These are phyloP conservation scores for Populus nigra DNA, from an alignment of 345 rosid genomes.

Conservation along the genomic window DNA sequence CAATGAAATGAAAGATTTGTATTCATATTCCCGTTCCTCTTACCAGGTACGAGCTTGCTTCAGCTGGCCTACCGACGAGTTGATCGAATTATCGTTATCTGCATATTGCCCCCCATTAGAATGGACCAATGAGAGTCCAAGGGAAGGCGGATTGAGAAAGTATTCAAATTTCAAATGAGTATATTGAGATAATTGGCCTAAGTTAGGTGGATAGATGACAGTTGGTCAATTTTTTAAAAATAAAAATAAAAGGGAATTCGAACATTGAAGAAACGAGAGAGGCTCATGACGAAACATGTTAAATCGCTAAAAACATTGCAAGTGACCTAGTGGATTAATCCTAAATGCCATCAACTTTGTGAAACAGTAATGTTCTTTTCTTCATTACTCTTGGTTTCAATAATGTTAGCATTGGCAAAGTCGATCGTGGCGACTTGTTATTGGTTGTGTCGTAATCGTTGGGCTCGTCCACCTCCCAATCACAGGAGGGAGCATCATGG, in stretches of 20 bases:
- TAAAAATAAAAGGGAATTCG: neutral
- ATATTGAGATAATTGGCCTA: neutral
- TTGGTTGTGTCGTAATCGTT: neutral
- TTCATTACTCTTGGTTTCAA: neutral
- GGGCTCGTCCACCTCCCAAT: neutral
- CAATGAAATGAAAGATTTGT: neutral
- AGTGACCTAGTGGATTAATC: neutral
- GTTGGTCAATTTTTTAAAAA: neutral
- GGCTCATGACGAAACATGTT: neutral
- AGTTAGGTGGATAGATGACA: neutral
- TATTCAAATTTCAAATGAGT: neutral
- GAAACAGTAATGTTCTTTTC: neutral
- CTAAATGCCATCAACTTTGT: neutral
- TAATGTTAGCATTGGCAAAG: neutral
- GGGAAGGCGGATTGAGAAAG: neutral
- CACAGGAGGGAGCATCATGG: neutral
- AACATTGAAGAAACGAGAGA: neutral
- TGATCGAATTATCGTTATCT: neutral
- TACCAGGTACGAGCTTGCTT: neutral
- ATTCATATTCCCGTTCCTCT: neutral
- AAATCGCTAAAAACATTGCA: neutral
- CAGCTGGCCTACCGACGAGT: neutral
- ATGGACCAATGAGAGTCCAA: neutral
- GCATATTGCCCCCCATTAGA: neutral
- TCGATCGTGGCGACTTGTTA: neutral